Conservation (phyloP, 768 basidiomycete species). For the Vararia minispora region DNA sequence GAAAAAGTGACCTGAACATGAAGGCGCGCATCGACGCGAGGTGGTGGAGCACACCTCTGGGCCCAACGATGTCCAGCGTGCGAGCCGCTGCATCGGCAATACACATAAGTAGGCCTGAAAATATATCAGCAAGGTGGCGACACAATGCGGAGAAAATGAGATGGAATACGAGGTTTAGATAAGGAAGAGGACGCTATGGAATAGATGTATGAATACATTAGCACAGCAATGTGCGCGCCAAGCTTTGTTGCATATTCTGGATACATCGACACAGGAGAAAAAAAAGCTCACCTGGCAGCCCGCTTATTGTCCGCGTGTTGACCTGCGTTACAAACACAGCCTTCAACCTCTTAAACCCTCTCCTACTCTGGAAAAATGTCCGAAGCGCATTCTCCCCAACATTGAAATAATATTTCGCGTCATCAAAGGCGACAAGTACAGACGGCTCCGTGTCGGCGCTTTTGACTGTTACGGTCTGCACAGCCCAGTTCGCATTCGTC, state of each 20-base stretch:
- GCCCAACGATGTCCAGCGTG: conserved; percentile 56
- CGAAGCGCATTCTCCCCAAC: conserved; percentile 73
- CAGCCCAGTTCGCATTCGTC: too few relatives aligned
- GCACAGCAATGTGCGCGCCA: too few relatives aligned
- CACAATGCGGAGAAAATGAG: conserved; percentile 2
- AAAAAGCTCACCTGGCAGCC: conserved; percentile 55
- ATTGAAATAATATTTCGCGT: conserved; percentile 82
- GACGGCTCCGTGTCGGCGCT: conserved; percentile 81
- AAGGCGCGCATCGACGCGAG: conserved; percentile 63
- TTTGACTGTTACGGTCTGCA: too few relatives aligned
- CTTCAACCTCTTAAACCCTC: conserved; percentile 54
- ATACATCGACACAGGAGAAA: not conserved
- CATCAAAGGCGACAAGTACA: conserved; percentile 63
- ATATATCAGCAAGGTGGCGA: not conserved
- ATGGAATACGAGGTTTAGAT: not conserved
- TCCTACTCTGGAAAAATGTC: conserved; percentile 54
- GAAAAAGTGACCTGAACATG: conserved; percentile 45
- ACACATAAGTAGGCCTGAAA: conserved; percentile 64
- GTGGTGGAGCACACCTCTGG: conserved; percentile 58
- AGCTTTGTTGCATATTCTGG: conserved; percentile 4
- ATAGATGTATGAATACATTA: too few relatives aligned
- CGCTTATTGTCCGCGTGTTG: conserved; percentile 50
- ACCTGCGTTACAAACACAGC: conserved; percentile 66
- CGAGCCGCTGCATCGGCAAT: conserved; percentile 60
- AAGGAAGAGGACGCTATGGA: not conserved